These are phyloP conservation scores for Penicillium simplicissimum DNA, from an alignment of 495 filamentous ascomycete genomes.

Conservation along the genomic window DNA sequence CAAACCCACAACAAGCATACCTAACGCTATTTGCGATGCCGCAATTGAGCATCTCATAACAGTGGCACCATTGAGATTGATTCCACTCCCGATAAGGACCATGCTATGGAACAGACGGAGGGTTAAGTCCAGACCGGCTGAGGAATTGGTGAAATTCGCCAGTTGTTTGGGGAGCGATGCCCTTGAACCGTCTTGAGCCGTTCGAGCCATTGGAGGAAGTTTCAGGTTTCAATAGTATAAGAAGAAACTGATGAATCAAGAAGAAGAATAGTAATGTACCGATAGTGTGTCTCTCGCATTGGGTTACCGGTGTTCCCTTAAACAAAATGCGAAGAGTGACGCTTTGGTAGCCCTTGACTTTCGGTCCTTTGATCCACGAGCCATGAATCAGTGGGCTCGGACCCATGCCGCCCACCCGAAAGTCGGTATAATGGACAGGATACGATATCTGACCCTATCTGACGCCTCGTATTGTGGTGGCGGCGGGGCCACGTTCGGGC, in stretches of 20 bases:
- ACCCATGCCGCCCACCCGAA: background rate
- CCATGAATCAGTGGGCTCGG: background rate
- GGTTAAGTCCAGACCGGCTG: slow-evolving; percentile 20
- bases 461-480: background rate
- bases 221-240: background rate
- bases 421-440: background rate
- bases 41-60: slow-evolving; percentile 18
- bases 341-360: background rate
- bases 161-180: slow-evolving; percentile 18
- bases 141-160: slow-evolving; percentile 21
- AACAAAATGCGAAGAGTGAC: background rate
- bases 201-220: slow-evolving; percentile 11
- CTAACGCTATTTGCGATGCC: slow-evolving; percentile 18
- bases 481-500: background rate
- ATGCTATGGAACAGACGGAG: slow-evolving; percentile 17
- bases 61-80: slow-evolving; percentile 2
- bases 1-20: background rate
- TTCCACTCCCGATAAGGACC: slow-evolving; percentile 9
- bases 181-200: background rate
- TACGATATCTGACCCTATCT: slow-evolving; percentile 8
- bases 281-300: background rate
- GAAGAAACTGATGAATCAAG: background rate
- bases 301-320: background rate
- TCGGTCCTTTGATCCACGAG: background rate
- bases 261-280: background rate